Evolutionary conservation across 2,329 filamentous ascomycete genomes (phyloP).

Genomic region (Biscogniauxia sp.): DNA sequence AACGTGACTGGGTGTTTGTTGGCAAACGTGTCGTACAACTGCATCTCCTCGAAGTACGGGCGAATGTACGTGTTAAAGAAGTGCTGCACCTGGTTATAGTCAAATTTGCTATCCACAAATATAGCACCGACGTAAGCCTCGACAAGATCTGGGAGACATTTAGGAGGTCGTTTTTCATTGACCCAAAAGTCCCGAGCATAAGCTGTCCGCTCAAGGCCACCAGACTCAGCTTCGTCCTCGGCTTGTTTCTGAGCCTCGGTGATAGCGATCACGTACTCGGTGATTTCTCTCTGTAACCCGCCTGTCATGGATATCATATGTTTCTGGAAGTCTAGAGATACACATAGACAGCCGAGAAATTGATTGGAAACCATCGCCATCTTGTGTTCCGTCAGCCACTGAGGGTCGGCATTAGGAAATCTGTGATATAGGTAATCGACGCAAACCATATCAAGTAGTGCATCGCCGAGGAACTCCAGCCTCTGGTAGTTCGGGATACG

Average conservation of each 20-base stretch:
- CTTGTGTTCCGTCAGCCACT: slow-evolving; percentile 98
- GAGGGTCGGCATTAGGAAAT: slow-evolving; percentile 78
- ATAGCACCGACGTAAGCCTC: slow-evolving; percentile 88
- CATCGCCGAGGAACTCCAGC: slow-evolving; percentile 88
- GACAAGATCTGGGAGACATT: slow-evolving; percentile 78
- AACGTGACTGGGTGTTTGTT: slow-evolving; percentile 81
- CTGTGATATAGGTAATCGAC: slow-evolving; percentile 78
- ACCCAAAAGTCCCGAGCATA: slow-evolving; percentile 69
- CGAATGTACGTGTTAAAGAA: slow-evolving; percentile 78
- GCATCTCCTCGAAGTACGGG: slow-evolving; percentile 82
- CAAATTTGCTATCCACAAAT: slow-evolving; percentile 84
- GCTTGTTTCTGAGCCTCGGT: slow-evolving; percentile 45
- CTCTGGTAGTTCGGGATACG: slow-evolving; percentile 86
- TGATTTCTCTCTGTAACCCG: slow-evolving; percentile 43
- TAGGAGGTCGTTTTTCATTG: slow-evolving; percentile 61
- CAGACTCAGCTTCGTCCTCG: slow-evolving; percentile 35
- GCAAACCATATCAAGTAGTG: slow-evolving; percentile 58
- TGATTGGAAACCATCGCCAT: slow-evolving; percentile 99
- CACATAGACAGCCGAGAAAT: slow-evolving; percentile 80
- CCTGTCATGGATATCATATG: slow-evolving; percentile 61
- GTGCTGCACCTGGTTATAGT: slow-evolving; percentile 67
- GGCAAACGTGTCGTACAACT: slow-evolving; percentile 81
- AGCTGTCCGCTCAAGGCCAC: slow-evolving; percentile 35
- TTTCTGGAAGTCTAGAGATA: slow-evolving; percentile 73
- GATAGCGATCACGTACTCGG: slow-evolving; percentile 58